Conservation (phyloP, 2,329 filamentous ascomycete genomes). For the Botrytis sinoallii region DNA sequence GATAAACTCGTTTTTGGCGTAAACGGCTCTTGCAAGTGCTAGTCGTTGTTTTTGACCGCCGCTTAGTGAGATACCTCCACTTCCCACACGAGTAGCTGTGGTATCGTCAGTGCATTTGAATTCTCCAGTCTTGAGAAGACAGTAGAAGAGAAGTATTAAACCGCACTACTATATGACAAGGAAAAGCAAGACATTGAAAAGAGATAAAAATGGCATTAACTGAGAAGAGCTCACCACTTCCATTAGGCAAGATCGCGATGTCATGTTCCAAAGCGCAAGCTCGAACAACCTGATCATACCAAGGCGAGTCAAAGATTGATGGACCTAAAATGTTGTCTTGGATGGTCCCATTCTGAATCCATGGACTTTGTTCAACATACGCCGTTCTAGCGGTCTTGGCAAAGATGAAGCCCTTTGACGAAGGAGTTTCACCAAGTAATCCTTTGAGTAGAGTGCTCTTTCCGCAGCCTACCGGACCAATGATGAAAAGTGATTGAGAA, state of each 20-base stretch:
- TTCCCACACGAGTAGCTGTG: constrained; percentile 32
- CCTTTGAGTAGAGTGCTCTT: constrained; percentile 36
- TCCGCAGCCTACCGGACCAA: constrained; percentile 38
- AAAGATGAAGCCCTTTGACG: constrained; percentile 31
- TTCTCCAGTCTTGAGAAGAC: background rate
- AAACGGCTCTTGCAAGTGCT: constrained; percentile 56
- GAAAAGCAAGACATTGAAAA: background rate
- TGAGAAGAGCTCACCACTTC: constrained; percentile 60
- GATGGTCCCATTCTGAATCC: constrained; percentile 45
- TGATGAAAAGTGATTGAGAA: constrained; percentile 31
- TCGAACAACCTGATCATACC: constrained; percentile 63
- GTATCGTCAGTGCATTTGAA: constrained; percentile 2
- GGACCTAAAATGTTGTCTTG: constrained; percentile 42
- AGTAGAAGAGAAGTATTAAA: background rate
- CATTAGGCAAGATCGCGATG: constrained; percentile 57
- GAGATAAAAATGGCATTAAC: background rate
- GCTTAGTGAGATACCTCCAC: constrained; percentile 38
- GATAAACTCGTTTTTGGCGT: constrained; percentile 38
- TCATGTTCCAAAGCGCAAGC: constrained; percentile 62
- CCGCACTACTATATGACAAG: background rate
- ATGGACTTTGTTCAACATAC: constrained; percentile 47
- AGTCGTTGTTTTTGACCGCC: constrained; percentile 40
- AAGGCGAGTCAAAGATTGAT: constrained; percentile 47
- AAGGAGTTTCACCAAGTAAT: constrained; percentile 34
- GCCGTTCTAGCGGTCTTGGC: constrained; percentile 32